Base-by-base conservation (phyloP, 2,329 filamentous ascomycete genomes). In the Colletotrichum tabaci region DNA sequence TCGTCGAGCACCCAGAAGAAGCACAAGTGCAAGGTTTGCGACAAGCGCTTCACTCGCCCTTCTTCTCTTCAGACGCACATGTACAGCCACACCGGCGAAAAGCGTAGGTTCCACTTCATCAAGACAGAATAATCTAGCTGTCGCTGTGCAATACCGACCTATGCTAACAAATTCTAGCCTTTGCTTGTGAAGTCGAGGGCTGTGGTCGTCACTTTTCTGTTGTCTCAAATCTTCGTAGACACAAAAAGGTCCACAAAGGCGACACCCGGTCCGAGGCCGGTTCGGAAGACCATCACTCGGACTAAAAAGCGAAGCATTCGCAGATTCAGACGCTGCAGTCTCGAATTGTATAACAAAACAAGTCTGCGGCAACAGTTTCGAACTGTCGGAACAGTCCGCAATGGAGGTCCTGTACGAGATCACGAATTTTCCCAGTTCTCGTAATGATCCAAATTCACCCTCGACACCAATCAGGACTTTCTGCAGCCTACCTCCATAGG, bases 21-120 rank as follows among this genome's bases (percentile, higher is more conserved):
- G 88, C 96, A 98, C 86, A 98, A 98, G 87, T 98, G 96, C 89
- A 98, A 98, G 85, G 94, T 98, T 72, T 98, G 96, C 86, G 96
- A 98, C 83, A 98, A 98, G 88, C 91, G 96, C 53, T 98, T 98
- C 82, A 98, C 96, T 2, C 90, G 96, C 66, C 96, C 96, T 1
- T 98, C 95, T 80, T 98, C 96, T 16, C 83, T 98, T 49, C 96
- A 98, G 81, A 98, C 96, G 42, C 96, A 98, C 81, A 98, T 98
- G 93, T 98, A 98, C 84, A 98, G 95, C 83, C 96, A 98, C 80
- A 98, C 96, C 67, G 96, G 96, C 80, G 96, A 98, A 83, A 98
- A 98, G 86, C 96, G 95, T 98, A 90, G 88, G 95, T 91, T 26
- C 2, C 47, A 16, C 53, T 12, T n/a, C 0, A 3, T 26, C 13